Conservation (phyloP, 2,329 filamentous ascomycete species). For the Hypoxylon sp. region DNA sequence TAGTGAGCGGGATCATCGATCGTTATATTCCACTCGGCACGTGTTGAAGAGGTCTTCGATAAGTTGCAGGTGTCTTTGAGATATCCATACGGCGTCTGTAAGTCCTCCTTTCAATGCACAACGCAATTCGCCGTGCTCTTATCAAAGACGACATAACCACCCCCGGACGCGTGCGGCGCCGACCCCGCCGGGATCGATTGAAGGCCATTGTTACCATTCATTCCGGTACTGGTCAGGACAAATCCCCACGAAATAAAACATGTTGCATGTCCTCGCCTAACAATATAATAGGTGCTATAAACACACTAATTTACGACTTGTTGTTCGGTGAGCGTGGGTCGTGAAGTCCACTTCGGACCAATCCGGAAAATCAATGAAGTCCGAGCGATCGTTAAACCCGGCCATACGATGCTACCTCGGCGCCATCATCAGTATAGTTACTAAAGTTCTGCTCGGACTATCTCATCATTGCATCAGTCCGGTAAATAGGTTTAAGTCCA, state of each 20-base stretch:
- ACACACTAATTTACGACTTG: neutral
- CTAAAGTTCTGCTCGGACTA: neutral
- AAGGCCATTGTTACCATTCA: too few species aligned
- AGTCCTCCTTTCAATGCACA: slow-evolving; percentile 44
- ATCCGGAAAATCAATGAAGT: slow-evolving; percentile 18
- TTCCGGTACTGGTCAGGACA: too few species aligned
- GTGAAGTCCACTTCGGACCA: slow-evolving; percentile 2
- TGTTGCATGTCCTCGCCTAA: too few species aligned
- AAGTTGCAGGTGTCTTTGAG: slow-evolving; percentile 38
- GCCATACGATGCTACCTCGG: neutral
- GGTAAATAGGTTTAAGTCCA: slow-evolving; percentile 27
- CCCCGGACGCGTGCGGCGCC: slow-evolving; percentile 48
- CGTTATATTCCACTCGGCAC: slow-evolving; percentile 42
- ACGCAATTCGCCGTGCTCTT: slow-evolving; percentile 43
- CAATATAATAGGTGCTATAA: neutral
- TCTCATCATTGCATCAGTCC: neutral
- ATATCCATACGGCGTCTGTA: slow-evolving; percentile 41
- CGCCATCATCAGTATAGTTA: neutral
- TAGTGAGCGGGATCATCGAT: slow-evolving; percentile 43
- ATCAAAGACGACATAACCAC: slow-evolving; percentile 46
- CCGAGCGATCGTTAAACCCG: slow-evolving; percentile 21
- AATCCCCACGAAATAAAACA: too few species aligned
- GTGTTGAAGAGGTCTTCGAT: slow-evolving; percentile 17
- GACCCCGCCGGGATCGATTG: slow-evolving; percentile 39
- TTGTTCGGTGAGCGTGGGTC: neutral